Conservation (phyloP, 306 rosid species). For the Boehmeria nivea region DNA sequence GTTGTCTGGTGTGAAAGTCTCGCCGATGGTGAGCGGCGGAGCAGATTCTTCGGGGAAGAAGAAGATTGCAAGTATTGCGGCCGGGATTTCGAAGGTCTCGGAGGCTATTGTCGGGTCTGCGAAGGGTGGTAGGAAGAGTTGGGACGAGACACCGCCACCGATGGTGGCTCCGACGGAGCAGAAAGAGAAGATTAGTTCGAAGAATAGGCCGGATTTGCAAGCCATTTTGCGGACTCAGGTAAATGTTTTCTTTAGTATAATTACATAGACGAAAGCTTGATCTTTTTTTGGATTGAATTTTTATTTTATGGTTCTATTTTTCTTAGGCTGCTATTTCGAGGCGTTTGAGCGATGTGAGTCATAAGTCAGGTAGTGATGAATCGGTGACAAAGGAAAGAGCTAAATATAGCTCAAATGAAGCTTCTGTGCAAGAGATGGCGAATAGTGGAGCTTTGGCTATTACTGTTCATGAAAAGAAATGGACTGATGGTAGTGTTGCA, state of each 20-base stretch:
- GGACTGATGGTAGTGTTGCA: constrained; percentile 85
- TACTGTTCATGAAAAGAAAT: constrained; percentile 76
- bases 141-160: constrained; percentile 59
- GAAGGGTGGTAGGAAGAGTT: constrained; percentile 61
- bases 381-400: constrained; percentile 38
- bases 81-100: constrained; percentile 67
- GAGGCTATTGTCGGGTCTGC: constrained; percentile 66
- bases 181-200: constrained; percentile 47
- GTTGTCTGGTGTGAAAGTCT: constrained; percentile 61
- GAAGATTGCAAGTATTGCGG: constrained; percentile 55
- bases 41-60: constrained; percentile 58
- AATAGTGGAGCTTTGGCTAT: constrained; percentile 46
- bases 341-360: constrained; percentile 70
- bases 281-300: background rate
- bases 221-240: constrained; percentile 84
- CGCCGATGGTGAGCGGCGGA: constrained; percentile 40
- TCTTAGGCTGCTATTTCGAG: constrained; percentile 85
- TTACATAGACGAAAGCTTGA: background rate
- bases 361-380: constrained; percentile 38
- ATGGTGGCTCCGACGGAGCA: constrained; percentile 26
- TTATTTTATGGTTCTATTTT: background rate
- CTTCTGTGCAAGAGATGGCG: constrained; percentile 31
- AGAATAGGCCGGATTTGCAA: constrained; percentile 57
- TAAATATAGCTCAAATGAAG: constrained; percentile 26
- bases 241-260: background rate